Conservation (phyloP, 257 asterid genomes). For the Scutellaria baicalensis region DNA sequence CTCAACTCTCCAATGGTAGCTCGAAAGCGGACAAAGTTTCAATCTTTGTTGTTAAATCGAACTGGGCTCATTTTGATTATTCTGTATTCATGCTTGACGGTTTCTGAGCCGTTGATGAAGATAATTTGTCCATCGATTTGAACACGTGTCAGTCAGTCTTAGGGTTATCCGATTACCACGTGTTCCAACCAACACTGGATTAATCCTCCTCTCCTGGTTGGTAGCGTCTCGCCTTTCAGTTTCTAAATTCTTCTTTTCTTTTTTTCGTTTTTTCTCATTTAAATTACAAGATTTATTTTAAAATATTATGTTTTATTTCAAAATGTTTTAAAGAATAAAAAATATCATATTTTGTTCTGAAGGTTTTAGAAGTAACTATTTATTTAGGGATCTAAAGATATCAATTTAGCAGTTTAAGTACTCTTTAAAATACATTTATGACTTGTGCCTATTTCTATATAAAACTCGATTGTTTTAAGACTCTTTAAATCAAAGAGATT, state of each 20-base stretch:
- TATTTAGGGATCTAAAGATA: no score
- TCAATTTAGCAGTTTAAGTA: no score
- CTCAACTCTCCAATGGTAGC: not conserved
- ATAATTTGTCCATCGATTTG: not conserved
- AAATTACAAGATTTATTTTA: no score
- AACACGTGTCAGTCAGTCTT: slow-evolving; percentile 10
- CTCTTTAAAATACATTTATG: no score
- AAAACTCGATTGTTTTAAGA: no score
- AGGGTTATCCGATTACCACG: slow-evolving; percentile 12
- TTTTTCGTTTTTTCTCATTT: not conserved
- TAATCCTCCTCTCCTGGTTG: not conserved
- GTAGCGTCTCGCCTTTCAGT: not conserved
- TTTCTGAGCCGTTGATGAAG: slow-evolving; percentile 29
- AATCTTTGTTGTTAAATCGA: slow-evolving; percentile 3
- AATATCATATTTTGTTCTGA: no score
- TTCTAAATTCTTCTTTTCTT: no score
- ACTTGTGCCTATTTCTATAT: no score
- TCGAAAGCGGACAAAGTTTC: not conserved
- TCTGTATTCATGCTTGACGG: not conserved
- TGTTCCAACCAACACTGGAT: slow-evolving; percentile 5
- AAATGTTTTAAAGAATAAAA: no score
- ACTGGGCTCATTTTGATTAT: not conserved
- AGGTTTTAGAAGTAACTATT: no score
- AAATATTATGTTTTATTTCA: no score
- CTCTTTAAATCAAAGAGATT: no score